These are phyloP conservation scores for Nowakowskiella sp. DNA, from an alignment of 192 early-diverging fungal species.

Conservation along the genomic window DNA sequence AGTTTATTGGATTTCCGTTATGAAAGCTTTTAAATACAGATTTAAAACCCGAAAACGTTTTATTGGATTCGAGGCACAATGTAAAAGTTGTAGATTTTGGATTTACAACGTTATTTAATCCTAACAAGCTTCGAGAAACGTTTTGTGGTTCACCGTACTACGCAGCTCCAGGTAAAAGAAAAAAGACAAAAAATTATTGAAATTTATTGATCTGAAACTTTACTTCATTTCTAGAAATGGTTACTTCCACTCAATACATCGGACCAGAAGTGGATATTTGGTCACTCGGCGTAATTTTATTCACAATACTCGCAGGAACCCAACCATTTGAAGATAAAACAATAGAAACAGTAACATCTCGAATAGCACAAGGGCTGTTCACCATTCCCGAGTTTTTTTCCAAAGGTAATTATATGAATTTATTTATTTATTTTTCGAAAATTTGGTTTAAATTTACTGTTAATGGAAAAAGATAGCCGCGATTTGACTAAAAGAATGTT, in stretches of 20 bases:
- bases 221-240: no score
- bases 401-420: no score
- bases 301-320: neutral
- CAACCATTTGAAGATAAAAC: no score
- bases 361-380: no score
- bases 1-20: no score
- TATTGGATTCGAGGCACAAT: slow-evolving; percentile 7
- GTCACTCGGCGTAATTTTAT: slow-evolving; percentile 11
- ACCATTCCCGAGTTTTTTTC: no score
- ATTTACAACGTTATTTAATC: slow-evolving; percentile 25
- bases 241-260: slow-evolving; percentile 14
- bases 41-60: slow-evolving; percentile 37
- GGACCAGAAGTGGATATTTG: slow-evolving; percentile 28
- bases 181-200: slow-evolving; percentile 21
- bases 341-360: no score
- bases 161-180: slow-evolving; percentile 35
- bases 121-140: slow-evolving; percentile 19
- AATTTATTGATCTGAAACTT: no score
- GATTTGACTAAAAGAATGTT: no score
- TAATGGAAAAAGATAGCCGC: no score
- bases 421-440: no score
- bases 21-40: slow-evolving; percentile 6
- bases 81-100: slow-evolving; percentile 31
- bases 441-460: no score
- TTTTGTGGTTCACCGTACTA: slow-evolving; percentile 33